Percentiles rank a stretch among this genome's conserved stretches.
Conservation (phyloP, 257 asterid genomes). For the Scutellaria minor region DNA sequence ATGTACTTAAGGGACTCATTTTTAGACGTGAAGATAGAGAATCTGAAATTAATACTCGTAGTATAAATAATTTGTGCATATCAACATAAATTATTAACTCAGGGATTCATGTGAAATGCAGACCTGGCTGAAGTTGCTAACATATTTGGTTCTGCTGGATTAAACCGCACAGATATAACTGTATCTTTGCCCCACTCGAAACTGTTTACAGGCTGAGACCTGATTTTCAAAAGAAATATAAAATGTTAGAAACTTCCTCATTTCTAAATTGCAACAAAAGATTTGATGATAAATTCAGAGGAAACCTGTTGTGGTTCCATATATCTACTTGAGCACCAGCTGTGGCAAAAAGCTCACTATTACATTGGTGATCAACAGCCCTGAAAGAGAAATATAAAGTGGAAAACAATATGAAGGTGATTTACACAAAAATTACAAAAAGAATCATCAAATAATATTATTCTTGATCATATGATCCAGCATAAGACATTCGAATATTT, state of each 20-base stretch:
- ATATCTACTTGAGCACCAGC: constrained; percentile 96
- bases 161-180: constrained; percentile 79
- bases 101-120: constrained; percentile 24
- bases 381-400: constrained; percentile 41
- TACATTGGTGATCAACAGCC: constrained; percentile 95
- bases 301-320: constrained; percentile 95
- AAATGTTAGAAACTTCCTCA: constrained; percentile 23
- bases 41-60: constrained; percentile 24
- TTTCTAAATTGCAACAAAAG: background rate
- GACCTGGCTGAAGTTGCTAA: constrained; percentile 93
- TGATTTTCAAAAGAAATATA: constrained; percentile 45
- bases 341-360: constrained; percentile 91
- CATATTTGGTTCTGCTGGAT: constrained; percentile 90
- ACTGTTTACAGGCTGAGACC: constrained; percentile 91
- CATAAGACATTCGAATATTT: background rate
- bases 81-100: constrained; percentile 26
- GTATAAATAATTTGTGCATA: background rate
- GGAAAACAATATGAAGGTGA: background rate
- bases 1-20: background rate
- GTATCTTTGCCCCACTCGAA: constrained; percentile 85
- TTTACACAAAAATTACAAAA: background rate
- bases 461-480: background rate
- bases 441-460: constrained; percentile 8
- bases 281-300: constrained; percentile 4
- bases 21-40: constrained; percentile 21